Conservation (phyloP, 2,329 filamentous ascomycete genomes). For the Penicillium sp. region DNA sequence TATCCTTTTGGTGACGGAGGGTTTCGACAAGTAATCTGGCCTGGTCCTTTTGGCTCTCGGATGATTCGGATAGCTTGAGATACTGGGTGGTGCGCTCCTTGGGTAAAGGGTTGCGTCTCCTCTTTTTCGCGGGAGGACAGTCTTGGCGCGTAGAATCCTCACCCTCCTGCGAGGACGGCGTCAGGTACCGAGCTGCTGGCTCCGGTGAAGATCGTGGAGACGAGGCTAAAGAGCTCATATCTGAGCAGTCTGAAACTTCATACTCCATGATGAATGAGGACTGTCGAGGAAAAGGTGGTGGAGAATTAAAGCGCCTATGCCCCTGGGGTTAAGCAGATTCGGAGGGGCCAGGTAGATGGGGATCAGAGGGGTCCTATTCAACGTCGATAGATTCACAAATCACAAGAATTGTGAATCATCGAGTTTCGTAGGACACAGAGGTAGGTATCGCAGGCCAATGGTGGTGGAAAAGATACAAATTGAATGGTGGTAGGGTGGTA, state of each 20-base stretch:
- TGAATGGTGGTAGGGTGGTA: not conserved
- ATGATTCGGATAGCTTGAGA: conserved; percentile 63
- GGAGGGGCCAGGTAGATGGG: conserved; percentile 2
- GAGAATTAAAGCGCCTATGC: not conserved
- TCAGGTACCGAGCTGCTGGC: conserved; percentile 33
- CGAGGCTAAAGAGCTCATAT: conserved; percentile 43
- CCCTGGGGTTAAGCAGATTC: conserved; percentile 2
- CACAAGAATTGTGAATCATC: conserved; percentile 4
- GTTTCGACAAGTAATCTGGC: conserved; percentile 71
- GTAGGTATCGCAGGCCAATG: not conserved
- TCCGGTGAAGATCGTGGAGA: conserved; percentile 40
- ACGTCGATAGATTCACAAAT: conserved; percentile 9
- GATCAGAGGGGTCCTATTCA: conserved; percentile 6
- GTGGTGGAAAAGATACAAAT: not conserved
- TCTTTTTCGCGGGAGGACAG: conserved; percentile 74
- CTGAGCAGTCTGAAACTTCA: conserved; percentile 39
- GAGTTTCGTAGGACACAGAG: conserved; percentile 9
- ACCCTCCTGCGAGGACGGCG: conserved; percentile 44
- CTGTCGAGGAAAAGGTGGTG: not conserved
- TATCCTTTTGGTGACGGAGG: conserved; percentile 87
- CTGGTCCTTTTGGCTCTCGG: conserved; percentile 57
- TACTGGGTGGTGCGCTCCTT: conserved; percentile 77
- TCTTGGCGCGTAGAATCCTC: conserved; percentile 49
- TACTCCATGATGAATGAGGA: conserved; percentile 21
- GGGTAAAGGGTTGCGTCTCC: conserved; percentile 62